Percentiles rank a stretch among this genome's conserved stretches.
phyloP scores from a whole-genome alignment of 306 rosid genomes.

The Hippophae gyantsensis region DNA sequence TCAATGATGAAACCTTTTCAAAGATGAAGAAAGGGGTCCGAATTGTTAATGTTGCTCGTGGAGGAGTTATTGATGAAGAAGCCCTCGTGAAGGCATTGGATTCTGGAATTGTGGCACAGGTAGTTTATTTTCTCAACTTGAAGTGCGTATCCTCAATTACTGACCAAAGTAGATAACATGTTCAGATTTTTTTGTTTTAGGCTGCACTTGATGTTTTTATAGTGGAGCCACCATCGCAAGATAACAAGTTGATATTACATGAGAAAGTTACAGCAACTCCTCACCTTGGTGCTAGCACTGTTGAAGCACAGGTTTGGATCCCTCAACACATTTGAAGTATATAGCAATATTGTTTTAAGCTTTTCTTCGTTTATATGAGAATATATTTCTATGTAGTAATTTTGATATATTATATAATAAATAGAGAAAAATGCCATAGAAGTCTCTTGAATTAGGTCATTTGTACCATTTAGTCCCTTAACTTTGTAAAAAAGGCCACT shows the following conservation, averaged over 20 bases:
- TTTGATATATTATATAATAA: background rate
- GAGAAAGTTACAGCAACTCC: constrained; percentile 94
- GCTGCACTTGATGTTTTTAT: constrained; percentile 97
- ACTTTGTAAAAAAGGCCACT: no score
- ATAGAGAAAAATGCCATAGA: no score
- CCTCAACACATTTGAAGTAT: no score
- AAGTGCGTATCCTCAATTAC: constrained; percentile 1
- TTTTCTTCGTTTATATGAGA: constrained; percentile 2
- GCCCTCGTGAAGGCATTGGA: constrained; percentile 87
- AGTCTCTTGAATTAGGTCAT: no score
- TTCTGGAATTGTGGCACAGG: constrained; percentile 94
- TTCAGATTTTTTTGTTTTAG: constrained; percentile 31
- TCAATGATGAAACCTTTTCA: constrained; percentile 81
- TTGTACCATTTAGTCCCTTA: no score
- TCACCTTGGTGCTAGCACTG: constrained; percentile 96
- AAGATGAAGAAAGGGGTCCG: constrained; percentile 97
- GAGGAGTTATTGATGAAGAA: constrained; percentile 96
- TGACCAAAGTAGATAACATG: background rate
- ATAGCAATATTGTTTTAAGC: background rate
- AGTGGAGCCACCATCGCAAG: constrained; percentile 70
- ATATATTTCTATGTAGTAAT: background rate
- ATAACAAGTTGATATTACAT: constrained; percentile 63
- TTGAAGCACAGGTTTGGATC: constrained; percentile 69
- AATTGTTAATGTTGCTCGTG: constrained; percentile 92
- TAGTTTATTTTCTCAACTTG: constrained; percentile 11